These are phyloP conservation scores for Thielaviopsis musarum DNA, from an alignment of 2,329 filamentous ascomycete species.

Conservation along the genomic window DNA sequence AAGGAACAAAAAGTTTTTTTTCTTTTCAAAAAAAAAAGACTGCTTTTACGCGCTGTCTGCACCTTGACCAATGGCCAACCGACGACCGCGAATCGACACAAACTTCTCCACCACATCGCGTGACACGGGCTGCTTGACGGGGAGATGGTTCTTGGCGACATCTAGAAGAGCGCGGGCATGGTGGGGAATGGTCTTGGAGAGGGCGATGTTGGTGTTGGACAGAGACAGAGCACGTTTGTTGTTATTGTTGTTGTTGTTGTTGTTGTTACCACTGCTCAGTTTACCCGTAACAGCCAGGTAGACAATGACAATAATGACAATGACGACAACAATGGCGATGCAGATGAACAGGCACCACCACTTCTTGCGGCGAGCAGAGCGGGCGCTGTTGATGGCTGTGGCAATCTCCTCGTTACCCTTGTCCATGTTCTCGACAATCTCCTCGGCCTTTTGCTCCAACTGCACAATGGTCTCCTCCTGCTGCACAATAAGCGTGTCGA, in stretches of 20 bases:
- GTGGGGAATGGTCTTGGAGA: slow-evolving; percentile 4
- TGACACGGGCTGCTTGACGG: not conserved
- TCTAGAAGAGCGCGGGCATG: not conserved
- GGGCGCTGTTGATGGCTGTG: slow-evolving; percentile 65
- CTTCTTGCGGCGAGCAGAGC: slow-evolving; percentile 78
- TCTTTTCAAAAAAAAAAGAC: too few species aligned
- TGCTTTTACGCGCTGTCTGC: too few species aligned
- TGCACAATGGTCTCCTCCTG: slow-evolving; percentile 66
- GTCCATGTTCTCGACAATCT: slow-evolving; percentile 68
- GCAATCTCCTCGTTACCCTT: slow-evolving; percentile 74
- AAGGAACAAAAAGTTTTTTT: too few species aligned
- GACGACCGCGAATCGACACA: slow-evolving; percentile 2
- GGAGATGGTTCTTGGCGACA: slow-evolving; percentile 6
- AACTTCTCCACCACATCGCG: slow-evolving; percentile 4
- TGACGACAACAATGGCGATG: slow-evolving; percentile 34
- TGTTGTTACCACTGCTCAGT: slow-evolving; percentile 17
- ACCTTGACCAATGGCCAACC: not conserved
- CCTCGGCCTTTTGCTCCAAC: slow-evolving; percentile 76
- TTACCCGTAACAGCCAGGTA: slow-evolving; percentile 21
- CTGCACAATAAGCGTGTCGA: slow-evolving; percentile 71
- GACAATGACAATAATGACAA: slow-evolving; percentile 33
- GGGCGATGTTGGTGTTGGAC: not conserved
- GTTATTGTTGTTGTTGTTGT: slow-evolving; percentile 21
- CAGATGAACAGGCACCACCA: slow-evolving; percentile 80
- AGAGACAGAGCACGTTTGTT: slow-evolving; percentile 15